These are phyloP conservation scores for Ulota crispa DNA, from an alignment of 225 moss, liverwort and hornwort species.

Conservation along the genomic window DNA sequence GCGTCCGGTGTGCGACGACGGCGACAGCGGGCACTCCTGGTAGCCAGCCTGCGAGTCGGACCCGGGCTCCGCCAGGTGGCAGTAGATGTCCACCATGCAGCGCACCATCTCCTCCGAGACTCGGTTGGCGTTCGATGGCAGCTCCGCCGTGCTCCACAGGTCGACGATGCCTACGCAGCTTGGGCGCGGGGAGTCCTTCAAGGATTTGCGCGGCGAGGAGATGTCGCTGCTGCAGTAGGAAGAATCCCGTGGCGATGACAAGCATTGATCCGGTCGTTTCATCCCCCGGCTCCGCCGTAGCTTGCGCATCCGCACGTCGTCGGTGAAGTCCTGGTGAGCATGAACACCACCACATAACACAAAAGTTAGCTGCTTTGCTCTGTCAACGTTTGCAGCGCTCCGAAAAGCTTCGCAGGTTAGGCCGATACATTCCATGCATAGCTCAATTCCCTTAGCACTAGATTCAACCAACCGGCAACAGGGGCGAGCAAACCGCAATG, in stretches of 20 bases:
- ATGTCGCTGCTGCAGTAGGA: constrained; percentile 13
- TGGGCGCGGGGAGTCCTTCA: constrained; percentile 24
- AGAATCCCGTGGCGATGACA: constrained; percentile 20
- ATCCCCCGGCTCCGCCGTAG: constrained; percentile 36
- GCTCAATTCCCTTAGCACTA: background rate
- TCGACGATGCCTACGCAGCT: background rate
- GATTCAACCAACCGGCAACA: background rate
- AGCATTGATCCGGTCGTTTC: constrained; percentile 21
- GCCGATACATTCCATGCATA: background rate
- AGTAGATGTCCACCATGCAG: constrained; percentile 86
- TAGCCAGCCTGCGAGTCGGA: constrained; percentile 17
- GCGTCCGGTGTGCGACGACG: constrained; percentile 43
- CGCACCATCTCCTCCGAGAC: constrained; percentile 87
- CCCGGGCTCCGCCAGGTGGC: constrained; percentile 67
- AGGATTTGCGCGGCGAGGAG: constrained; percentile 3
- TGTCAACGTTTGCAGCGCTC: background rate
- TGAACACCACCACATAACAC: background rate
- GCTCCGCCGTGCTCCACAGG: constrained; percentile 19
- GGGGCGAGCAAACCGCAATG: background rate
- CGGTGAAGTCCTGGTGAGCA: constrained; percentile 28
- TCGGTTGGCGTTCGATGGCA: constrained; percentile 53
- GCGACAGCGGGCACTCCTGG: constrained; percentile 42
- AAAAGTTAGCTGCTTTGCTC: background rate
- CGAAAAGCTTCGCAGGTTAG: background rate
- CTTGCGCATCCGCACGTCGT: constrained; percentile 25